Percentiles rank a stretch among this genome's conserved stretches.
Evolutionary conservation across 768 basidiomycete species (phyloP).

Genomic region (Amanita fuliginea): DNA sequence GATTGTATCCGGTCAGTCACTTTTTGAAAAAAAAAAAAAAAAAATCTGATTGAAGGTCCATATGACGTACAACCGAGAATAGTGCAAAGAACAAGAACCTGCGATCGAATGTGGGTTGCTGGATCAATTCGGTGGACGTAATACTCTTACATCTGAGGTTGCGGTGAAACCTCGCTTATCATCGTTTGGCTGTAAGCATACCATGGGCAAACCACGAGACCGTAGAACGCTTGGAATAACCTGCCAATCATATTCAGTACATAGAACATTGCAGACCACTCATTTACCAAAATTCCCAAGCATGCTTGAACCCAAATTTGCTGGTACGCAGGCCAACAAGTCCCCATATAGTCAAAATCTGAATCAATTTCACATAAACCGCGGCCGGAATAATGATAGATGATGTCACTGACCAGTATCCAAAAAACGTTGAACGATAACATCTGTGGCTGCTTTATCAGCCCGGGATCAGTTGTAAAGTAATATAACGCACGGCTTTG

Average conservation of each 20-base stretch:
- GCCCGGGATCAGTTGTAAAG: background rate
- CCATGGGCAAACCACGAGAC: conserved; percentile 69
- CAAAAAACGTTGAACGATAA: conserved; percentile 60
- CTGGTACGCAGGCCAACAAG: conserved; percentile 66
- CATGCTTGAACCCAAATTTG: conserved; percentile 72
- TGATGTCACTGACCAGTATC: conserved; percentile 41
- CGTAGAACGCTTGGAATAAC: conserved; percentile 62
- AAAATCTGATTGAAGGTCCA: background rate
- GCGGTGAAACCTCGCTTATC: conserved; percentile 70
- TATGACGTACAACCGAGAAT: conserved; percentile 46
- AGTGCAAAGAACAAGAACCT: conserved; percentile 70
- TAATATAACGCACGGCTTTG: conserved; percentile 33
- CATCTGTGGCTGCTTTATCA: conserved; percentile 33
- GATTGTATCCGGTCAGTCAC: background rate
- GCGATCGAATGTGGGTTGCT: background rate
- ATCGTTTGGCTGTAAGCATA: conserved; percentile 77
- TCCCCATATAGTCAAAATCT: conserved; percentile 65
- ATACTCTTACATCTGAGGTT: conserved; percentile 55
- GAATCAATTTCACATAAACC: background rate
- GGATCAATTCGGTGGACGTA: background rate
- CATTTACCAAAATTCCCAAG: conserved; percentile 68
- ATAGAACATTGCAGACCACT: background rate
- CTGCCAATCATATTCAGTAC: conserved; percentile 19
- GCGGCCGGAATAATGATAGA: background rate
- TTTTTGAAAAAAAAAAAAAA: too few species aligned